Conservation (phyloP, 2,329 filamentous ascomycete genomes). For the Aspergillus calidoustus region DNA sequence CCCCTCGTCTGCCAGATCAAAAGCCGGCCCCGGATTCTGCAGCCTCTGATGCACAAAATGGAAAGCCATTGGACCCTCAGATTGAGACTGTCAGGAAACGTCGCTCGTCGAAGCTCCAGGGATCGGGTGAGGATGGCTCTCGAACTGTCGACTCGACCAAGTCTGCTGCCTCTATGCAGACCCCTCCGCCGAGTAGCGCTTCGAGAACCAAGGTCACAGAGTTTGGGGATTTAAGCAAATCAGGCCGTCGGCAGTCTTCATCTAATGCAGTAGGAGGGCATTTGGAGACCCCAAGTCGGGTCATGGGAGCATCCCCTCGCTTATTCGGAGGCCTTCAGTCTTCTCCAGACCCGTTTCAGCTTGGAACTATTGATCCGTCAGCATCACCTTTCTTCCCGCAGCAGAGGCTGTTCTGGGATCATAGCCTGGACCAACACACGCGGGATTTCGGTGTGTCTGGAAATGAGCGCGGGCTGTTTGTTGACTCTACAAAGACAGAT, state of each 20-base stretch:
- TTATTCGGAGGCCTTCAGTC: slow-evolving; percentile 60
- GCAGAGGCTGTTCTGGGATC: slow-evolving; percentile 56
- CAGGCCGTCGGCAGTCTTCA: slow-evolving; percentile 27
- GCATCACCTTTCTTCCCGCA: slow-evolving; percentile 63
- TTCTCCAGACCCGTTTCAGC: slow-evolving; percentile 62
- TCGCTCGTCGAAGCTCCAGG: slow-evolving; percentile 34
- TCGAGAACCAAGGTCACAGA: slow-evolving; percentile 53
- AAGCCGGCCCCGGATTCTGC: slow-evolving; percentile 14
- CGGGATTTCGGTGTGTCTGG: slow-evolving; percentile 24
- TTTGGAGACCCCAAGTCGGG: slow-evolving; percentile 52
- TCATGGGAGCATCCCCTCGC: slow-evolving; percentile 50
- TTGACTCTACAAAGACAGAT: slow-evolving; percentile 21
- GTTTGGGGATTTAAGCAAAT: slow-evolving; percentile 31
- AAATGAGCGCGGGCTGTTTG: slow-evolving; percentile 28
- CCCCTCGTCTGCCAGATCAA: slow-evolving; percentile 27
- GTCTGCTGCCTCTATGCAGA: slow-evolving; percentile 60
- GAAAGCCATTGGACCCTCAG: slow-evolving; percentile 32
- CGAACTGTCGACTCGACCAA: slow-evolving; percentile 42
- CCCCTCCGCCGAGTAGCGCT: slow-evolving; percentile 64
- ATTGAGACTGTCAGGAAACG: slow-evolving; percentile 41
- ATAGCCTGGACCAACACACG: slow-evolving; percentile 37
- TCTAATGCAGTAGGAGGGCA: slow-evolving; percentile 33
- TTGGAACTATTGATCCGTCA: slow-evolving; percentile 56
- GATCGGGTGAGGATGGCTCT: slow-evolving; percentile 36
- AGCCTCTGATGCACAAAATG: slow-evolving; percentile 21